These are phyloP conservation scores for Zygoascus hellenicus DNA, from an alignment of 1,139 yeast species.

Conservation along the genomic window DNA sequence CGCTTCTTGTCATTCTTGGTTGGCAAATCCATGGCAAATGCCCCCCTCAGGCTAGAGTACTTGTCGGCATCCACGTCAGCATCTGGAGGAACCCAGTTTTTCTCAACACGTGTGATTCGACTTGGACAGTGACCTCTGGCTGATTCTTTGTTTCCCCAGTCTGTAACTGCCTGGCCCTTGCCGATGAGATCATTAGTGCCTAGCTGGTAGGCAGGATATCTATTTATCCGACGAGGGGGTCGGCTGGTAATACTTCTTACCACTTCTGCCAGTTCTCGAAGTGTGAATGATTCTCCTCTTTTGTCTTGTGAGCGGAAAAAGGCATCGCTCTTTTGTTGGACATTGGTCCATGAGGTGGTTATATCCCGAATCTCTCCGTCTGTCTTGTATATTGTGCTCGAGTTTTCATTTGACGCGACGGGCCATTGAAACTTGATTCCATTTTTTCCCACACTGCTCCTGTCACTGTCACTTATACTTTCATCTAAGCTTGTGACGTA, in stretches of 20 bases:
- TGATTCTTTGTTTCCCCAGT: conserved; percentile 18
- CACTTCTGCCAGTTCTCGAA: conserved; percentile 24
- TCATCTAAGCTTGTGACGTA: conserved; percentile 16
- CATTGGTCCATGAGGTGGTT: conserved; percentile 20
- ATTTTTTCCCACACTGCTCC: conserved; percentile 7
- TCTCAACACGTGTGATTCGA: conserved; percentile 18
- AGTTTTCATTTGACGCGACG: not conserved
- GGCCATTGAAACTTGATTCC: conserved; percentile 10
- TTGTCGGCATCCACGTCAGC: conserved; percentile 2
- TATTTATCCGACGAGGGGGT: conserved; percentile 26
- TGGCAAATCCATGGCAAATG: conserved; percentile 1
- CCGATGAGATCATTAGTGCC: conserved; percentile 23
- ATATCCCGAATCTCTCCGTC: conserved; percentile 17
- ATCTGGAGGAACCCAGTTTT: conserved; percentile 15
- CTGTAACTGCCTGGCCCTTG: conserved; percentile 22
- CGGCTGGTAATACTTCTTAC: conserved; percentile 22
- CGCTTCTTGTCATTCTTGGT: conserved; percentile 19
- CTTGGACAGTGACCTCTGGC: conserved; percentile 19
- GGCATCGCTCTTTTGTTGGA: conserved; percentile 19
- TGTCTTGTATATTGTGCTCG: not conserved
- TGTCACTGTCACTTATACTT: conserved; percentile 5
- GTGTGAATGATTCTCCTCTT: conserved; percentile 20
- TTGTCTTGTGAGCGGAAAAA: conserved; percentile 25
- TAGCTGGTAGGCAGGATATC: conserved; percentile 23
- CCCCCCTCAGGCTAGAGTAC: not conserved